phyloP scores from a whole-genome alignment of 1,284 basidiomycete species.

The Rhodotorula glutinis region DNA sequence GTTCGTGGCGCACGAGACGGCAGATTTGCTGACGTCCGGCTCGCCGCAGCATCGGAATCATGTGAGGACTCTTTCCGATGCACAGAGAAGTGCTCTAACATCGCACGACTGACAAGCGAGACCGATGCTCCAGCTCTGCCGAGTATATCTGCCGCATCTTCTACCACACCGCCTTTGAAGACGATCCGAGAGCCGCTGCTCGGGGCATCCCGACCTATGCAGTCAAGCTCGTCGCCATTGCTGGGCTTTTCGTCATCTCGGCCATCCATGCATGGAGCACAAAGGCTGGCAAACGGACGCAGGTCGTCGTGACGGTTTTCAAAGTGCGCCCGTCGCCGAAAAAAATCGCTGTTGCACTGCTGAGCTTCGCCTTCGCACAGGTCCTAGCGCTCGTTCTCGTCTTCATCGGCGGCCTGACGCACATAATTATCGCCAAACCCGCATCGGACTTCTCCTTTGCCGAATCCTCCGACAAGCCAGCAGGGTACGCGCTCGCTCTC shows the following conservation, averaged over 20 bases:
- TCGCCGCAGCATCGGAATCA: conserved; percentile 3
- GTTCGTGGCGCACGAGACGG: neutral
- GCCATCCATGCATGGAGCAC: conserved; percentile 73
- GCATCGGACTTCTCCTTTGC: conserved; percentile 56
- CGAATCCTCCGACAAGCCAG: conserved; percentile 71
- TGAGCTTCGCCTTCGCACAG: conserved; percentile 52
- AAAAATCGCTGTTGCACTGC: conserved; percentile 55
- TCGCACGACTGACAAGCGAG: too few species aligned
- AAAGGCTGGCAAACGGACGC: conserved; percentile 73
- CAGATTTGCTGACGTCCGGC: neutral
- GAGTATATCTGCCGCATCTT: conserved; percentile 74
- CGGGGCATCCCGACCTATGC: conserved; percentile 67
- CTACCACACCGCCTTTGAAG: conserved; percentile 48
- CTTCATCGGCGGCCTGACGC: conserved; percentile 50
- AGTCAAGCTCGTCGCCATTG: conserved; percentile 78
- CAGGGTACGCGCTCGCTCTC: conserved; percentile 83
- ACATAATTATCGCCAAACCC: conserved; percentile 43
- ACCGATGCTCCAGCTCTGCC: conserved; percentile 48
- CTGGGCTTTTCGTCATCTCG: conserved; percentile 69
- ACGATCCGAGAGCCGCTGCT: conserved; percentile 44
- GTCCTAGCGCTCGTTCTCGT: conserved; percentile 51
- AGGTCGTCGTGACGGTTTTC: conserved; percentile 78
- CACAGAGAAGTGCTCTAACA: too few species aligned
- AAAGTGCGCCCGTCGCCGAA: conserved; percentile 59
- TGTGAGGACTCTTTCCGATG: too few species aligned